phyloP scores from a whole-genome alignment of 257 asterid species.

The Avicennia marina region DNA sequence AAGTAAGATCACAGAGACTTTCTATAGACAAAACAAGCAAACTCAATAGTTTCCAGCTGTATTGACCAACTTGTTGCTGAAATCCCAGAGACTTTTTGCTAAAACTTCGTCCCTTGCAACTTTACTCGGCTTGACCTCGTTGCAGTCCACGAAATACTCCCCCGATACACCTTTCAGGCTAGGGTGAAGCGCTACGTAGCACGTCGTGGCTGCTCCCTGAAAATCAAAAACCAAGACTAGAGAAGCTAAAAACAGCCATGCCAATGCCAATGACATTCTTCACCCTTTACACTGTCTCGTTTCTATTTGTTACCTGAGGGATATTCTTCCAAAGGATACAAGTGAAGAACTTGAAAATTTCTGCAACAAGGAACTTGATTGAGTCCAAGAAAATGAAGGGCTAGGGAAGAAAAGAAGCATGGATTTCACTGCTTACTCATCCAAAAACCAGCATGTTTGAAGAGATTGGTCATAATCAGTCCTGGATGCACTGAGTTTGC shows the following conservation, averaged over 20 bases:
- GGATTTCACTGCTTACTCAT: conserved; percentile 36
- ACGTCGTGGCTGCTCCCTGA: conserved; percentile 79
- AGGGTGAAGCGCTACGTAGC: conserved; percentile 72
- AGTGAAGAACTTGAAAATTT: conserved; percentile 37
- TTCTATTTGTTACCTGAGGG: conserved; percentile 42
- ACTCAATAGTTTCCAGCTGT: conserved; percentile 27
- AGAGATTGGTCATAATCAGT: conserved; percentile 74
- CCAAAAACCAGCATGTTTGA: conserved; percentile 44
- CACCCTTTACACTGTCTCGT: neutral
- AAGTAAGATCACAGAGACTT: no score
- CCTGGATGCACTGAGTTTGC: conserved; percentile 85
- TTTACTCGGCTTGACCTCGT: conserved; percentile 34
- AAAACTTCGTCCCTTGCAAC: conserved; percentile 38
- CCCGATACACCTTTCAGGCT: conserved; percentile 46
- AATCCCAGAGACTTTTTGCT: conserved; percentile 63
- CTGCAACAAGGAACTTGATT: conserved; percentile 26
- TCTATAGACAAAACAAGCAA: neutral
- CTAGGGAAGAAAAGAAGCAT: neutral
- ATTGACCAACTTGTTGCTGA: conserved; percentile 52
- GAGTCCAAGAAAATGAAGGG: neutral
- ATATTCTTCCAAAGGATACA: conserved; percentile 64
- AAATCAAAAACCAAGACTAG: neutral
- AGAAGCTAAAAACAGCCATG: neutral
- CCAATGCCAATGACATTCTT: neutral
- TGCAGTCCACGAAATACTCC: conserved; percentile 58